phyloP scores from a whole-genome alignment of 768 basidiomycete genomes.

The Termitomyces sp. region DNA sequence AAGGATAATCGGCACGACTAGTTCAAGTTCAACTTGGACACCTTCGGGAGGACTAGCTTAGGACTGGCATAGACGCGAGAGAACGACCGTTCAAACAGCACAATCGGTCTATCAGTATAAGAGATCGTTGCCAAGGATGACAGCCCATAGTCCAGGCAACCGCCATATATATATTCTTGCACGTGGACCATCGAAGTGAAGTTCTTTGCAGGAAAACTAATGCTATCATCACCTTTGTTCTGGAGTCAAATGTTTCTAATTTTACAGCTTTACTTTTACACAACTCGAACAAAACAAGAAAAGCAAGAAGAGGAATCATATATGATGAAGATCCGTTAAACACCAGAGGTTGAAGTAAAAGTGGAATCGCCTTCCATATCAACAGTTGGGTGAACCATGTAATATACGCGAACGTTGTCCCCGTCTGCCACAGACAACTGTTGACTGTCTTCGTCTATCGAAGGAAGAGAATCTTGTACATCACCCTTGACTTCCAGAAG shows the following conservation, averaged over 20 bases:
- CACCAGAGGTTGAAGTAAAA: constrained; percentile 27
- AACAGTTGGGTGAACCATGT: constrained; percentile 88
- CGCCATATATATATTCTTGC: not conserved
- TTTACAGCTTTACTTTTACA: constrained; percentile 6
- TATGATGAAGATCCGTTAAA: not conserved
- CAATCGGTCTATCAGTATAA: not conserved
- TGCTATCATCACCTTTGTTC: not conserved
- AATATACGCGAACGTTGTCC: constrained; percentile 67
- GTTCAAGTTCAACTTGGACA: not conserved
- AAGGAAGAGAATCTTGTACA: constrained; percentile 72
- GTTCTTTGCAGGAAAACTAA: not conserved
- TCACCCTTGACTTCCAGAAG: constrained; percentile 81
- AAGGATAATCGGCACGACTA: constrained; percentile 26
- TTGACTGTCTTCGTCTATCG: constrained; percentile 55
- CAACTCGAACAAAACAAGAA: constrained; percentile 6
- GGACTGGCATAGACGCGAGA: constrained; percentile 1
- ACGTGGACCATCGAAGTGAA: too few species aligned
- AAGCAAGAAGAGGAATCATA: constrained; percentile 7
- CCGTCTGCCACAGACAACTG: constrained; percentile 45
- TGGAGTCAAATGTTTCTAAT: not conserved
- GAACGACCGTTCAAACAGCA: not conserved
- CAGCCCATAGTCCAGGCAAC: not conserved
- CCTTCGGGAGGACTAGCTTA: not conserved
- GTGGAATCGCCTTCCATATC: constrained; percentile 58
- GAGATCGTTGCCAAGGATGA: not conserved